Percentiles rank a stretch among this genome's conserved stretches.
phyloP scores from a whole-genome alignment of 2,329 filamentous ascomycete genomes.

The Tolypocladium paradoxum region DNA sequence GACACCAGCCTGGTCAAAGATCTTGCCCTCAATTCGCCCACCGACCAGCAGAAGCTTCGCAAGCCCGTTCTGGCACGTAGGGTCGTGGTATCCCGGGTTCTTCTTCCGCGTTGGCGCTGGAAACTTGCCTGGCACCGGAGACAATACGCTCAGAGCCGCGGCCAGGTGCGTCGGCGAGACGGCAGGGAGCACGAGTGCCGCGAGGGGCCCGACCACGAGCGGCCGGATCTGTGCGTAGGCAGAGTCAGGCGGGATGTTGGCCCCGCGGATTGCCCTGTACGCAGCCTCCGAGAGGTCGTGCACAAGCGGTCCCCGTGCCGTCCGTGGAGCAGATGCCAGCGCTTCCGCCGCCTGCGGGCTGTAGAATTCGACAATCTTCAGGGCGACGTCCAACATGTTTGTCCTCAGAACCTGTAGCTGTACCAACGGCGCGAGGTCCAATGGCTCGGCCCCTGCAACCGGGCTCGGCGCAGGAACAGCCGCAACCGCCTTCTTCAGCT shows the following conservation, averaged over 20 bases:
- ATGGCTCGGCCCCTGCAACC: constrained; percentile 16
- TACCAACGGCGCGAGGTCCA: constrained; percentile 47
- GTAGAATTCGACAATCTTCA: constrained; percentile 80
- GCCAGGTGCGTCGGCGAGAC: constrained; percentile 80
- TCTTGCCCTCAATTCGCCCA: constrained; percentile 73
- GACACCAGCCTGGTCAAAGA: constrained; percentile 66
- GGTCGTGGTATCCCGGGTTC: constrained; percentile 73
- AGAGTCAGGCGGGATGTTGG: constrained; percentile 25
- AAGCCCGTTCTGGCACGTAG: constrained; percentile 65
- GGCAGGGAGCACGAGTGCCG: constrained; percentile 66
- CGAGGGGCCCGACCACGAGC: constrained; percentile 71
- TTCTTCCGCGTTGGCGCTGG: constrained; percentile 66
- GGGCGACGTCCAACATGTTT: constrained; percentile 75
- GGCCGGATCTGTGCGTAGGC: constrained; percentile 54
- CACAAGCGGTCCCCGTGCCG: constrained; percentile 21
- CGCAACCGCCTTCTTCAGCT: constrained; percentile 31
- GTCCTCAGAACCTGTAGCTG: constrained; percentile 80
- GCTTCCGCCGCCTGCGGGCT: constrained; percentile 34
- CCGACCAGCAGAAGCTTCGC: constrained; percentile 82
- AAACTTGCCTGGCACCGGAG: constrained; percentile 62
- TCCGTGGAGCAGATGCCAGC: constrained; percentile 18
- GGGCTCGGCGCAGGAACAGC: constrained; percentile 25
- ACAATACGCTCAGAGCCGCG: constrained; percentile 66
- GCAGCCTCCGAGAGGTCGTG: constrained; percentile 45
- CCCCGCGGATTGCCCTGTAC: constrained; percentile 34